Conservation (phyloP, 495 filamentous ascomycete genomes). For the Collariella sp. region DNA sequence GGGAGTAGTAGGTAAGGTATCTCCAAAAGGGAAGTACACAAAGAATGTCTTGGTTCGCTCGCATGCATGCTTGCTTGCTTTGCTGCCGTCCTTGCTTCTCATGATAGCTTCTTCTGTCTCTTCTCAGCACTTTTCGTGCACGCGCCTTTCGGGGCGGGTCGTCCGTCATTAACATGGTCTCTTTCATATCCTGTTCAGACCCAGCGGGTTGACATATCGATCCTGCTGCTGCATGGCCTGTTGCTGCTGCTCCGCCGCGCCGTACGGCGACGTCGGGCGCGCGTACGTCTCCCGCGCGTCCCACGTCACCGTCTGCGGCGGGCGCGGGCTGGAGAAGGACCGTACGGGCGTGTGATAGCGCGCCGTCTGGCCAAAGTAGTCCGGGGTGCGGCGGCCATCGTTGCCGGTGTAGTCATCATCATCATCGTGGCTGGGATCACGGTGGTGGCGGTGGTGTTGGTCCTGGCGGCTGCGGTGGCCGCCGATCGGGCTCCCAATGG, state of each 20-base stretch:
- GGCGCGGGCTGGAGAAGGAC: slow-evolving; percentile 42
- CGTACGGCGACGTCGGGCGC: slow-evolving; percentile 13
- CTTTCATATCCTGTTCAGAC: slow-evolving; percentile 40
- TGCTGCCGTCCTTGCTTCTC: no score
- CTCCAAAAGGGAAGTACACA: no score
- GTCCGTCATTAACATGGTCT: slow-evolving; percentile 11
- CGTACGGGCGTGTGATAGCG: slow-evolving; percentile 39
- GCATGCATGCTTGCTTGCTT: no score
- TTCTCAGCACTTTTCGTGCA: no score
- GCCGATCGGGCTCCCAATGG: slow-evolving; percentile 22
- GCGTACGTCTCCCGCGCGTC: slow-evolving; percentile 32
- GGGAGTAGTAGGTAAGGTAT: no score
- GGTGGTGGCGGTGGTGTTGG: no score
- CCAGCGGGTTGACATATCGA: slow-evolving; percentile 37
- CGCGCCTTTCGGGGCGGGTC: no score
- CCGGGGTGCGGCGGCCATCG: slow-evolving; percentile 37
- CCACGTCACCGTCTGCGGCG: slow-evolving; percentile 31
- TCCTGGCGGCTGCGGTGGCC: neutral
- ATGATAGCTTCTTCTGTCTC: no score
- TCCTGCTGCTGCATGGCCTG: slow-evolving; percentile 15
- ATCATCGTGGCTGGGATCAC: no score
- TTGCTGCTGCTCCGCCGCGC: neutral
- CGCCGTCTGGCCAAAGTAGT: slow-evolving; percentile 41
- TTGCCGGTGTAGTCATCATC: slow-evolving; percentile 8
- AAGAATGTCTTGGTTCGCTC: no score